A percentile compares a stretch with the other conserved stretches of the same genome.
These are phyloP conservation scores for Cinnamomum chago DNA, from an alignment of 164 flowering plant genomes.

Conservation along the genomic window DNA sequence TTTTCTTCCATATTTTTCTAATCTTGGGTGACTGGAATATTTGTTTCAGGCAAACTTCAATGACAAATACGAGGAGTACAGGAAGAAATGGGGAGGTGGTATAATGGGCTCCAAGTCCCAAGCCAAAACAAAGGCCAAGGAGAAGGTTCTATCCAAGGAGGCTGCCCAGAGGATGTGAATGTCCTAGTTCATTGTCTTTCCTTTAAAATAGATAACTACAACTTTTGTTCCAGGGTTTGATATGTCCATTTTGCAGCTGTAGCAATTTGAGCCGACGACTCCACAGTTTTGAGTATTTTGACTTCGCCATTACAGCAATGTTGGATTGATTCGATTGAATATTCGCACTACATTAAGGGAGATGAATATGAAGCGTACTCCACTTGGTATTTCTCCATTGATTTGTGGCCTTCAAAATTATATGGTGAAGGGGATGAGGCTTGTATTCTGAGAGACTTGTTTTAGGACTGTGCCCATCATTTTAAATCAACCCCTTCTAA, in stretches of 20 bases:
- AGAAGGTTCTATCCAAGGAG: slow-evolving; percentile 12
- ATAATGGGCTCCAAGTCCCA: slow-evolving; percentile 15
- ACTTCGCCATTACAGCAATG: background rate
- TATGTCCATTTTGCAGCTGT: background rate
- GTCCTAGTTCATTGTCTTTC: background rate
- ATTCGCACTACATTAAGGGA: background rate
- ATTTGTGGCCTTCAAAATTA: no score
- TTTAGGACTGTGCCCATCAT: no score
- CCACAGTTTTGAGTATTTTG: background rate
- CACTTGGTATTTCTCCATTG: no score
- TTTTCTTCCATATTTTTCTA: background rate
- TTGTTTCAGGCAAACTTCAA: slow-evolving; percentile 13
- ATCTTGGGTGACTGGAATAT: background rate
- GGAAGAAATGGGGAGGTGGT: slow-evolving; percentile 13
- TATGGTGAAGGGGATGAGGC: no score
- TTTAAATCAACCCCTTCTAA: no score
- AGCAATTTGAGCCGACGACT: background rate
- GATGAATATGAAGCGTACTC: no score
- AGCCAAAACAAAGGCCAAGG: slow-evolving; percentile 13
- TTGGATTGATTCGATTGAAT: no score
- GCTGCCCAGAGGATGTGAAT: slow-evolving; percentile 14
- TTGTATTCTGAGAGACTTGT: no score
- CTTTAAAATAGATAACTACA: no score
- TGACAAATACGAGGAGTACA: slow-evolving; percentile 12
- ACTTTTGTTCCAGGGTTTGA: background rate